These are phyloP conservation scores for Penicillium salamii DNA, from an alignment of 495 filamentous ascomycete genomes.

Conservation along the genomic window DNA sequence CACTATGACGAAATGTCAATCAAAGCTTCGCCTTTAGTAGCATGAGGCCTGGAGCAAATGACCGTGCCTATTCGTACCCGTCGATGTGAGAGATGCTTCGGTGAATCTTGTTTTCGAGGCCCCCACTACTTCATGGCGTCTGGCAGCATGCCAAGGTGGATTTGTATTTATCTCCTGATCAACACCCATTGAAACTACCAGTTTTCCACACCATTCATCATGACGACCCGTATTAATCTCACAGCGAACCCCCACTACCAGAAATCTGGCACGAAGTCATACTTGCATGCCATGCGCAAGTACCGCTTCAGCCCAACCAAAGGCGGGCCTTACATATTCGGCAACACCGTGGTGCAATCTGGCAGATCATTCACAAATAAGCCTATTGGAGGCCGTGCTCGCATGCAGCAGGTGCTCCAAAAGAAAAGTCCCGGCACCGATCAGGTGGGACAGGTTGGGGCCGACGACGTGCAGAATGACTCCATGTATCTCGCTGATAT, in stretches of 20 bases:
- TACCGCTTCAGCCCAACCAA: constrained; percentile 68
- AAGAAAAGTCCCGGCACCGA: constrained; percentile 43
- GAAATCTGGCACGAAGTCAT: constrained; percentile 67
- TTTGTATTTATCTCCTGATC: too few relatives aligned
- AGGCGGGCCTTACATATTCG: constrained; percentile 62
- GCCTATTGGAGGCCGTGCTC: constrained; percentile 46
- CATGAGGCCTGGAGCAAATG: background rate
- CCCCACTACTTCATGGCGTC: background rate
- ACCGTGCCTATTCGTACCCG: background rate
- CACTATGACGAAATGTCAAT: constrained; percentile 19
- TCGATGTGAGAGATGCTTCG: too few relatives aligned
- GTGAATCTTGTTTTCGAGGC: background rate
- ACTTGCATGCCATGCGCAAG: constrained; percentile 66
- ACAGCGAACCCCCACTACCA: constrained; percentile 62
- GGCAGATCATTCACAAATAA: constrained; percentile 41
- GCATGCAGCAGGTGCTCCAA: constrained; percentile 44
- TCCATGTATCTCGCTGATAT: constrained; percentile 66
- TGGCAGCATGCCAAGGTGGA: too few relatives aligned
- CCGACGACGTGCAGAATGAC: constrained; percentile 76
- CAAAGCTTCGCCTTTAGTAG: background rate
- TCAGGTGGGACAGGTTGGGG: constrained; percentile 55
- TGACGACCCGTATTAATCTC: constrained; percentile 44
- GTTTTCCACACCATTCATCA: constrained; percentile 24
- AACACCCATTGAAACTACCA: too few relatives aligned
- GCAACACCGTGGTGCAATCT: constrained; percentile 41